Base-by-base conservation (phyloP, 805 yeast species). In the Saccharomycopsis fodiens region DNA sequence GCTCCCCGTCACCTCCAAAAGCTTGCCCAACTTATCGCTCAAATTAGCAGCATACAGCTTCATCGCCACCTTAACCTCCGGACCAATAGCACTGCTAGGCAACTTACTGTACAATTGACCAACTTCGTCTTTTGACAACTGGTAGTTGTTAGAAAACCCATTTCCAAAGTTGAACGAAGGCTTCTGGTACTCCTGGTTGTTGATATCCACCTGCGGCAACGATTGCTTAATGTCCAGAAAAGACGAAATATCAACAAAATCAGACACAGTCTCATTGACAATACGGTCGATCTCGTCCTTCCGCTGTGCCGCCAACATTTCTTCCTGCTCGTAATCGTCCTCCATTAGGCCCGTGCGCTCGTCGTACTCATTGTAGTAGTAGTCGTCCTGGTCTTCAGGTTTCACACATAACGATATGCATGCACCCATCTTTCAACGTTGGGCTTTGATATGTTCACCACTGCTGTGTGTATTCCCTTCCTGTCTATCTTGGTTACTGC, bases 171-270 rank as follows among this genome's bases (percentile, higher is more conserved):
- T n/a, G 23, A 45, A 45, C 4, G 35, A 27, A 8, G 37, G 32
- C 29, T 45, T 42, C 22, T 35, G 36, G 22, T 10, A 12, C 5
- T 41, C 42, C 6, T 22, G 23, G 3, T 16, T n/a, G 8, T 10
- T 5, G 20, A 25, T 13, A 7, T 41, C 49, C 5, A 13, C 27
- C 7, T 12, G 23, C 10, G 49, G 49, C 5, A 42, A 19, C 8
- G 49, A 45, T 16, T 21, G 13, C 15, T 36, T 19, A 12, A 45
- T 41, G 15, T 41, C 37, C 12, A 37, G 12, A 29, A 45, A 45
- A 10, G 39, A 15, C 5, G 41, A 36, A 10, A 45, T 45, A 41
- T 45, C 49, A 15, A 45, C 49, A 45, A 45, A 45, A 3, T 25
- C 35, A 3, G 45, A 15, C 4, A 41, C 27, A 8, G 49, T 45